Percentiles rank a stretch among this genome's conserved stretches.
These are phyloP conservation scores for Talaromyces islandicus DNA, from an alignment of 2,329 filamentous ascomycete species.

Conservation along the genomic window DNA sequence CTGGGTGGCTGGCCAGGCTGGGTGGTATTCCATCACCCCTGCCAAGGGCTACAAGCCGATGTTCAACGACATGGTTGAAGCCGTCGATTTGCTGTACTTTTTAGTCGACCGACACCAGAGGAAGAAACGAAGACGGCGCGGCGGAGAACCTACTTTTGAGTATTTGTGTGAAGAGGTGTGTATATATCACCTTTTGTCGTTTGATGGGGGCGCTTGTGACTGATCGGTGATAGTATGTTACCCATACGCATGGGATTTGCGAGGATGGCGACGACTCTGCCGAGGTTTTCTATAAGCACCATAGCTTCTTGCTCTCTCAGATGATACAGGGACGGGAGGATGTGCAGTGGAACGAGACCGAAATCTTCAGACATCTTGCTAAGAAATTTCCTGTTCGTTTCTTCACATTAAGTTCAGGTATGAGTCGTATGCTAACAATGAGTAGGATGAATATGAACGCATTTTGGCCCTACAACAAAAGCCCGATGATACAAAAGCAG, in stretches of 20 bases:
- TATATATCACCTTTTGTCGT: constrained; percentile 4
- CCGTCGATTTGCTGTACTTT: constrained; percentile 56
- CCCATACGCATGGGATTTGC: constrained; percentile 35
- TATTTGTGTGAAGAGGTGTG: constrained; percentile 37
- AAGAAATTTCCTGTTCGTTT: constrained; percentile 35
- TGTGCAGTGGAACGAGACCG: constrained; percentile 39
- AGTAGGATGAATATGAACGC: constrained; percentile 28
- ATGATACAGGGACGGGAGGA: constrained; percentile 43
- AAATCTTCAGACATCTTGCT: constrained; percentile 38
- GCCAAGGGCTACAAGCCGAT: constrained; percentile 46
- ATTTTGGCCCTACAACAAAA: constrained; percentile 22
- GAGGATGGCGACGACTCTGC: constrained; percentile 42
- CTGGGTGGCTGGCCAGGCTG: constrained; percentile 57
- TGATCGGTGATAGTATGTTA: constrained; percentile 29
- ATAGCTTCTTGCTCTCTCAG: constrained; percentile 39
- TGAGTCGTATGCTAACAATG: neutral
- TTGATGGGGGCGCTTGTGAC: neutral
- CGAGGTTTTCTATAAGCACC: constrained; percentile 41
- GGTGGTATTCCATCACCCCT: constrained; percentile 57
- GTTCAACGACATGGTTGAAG: constrained; percentile 53
- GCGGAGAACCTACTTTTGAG: constrained; percentile 31
- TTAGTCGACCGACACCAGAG: constrained; percentile 51
- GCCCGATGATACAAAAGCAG: constrained; percentile 15
- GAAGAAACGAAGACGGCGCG: constrained; percentile 20
- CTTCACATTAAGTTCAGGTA: neutral